Percentiles rank a stretch among this genome's conserved stretches.
These are phyloP conservation scores for Umbelopsis sp. DNA, from an alignment of 371 early-diverging fungal species.

Conservation along the genomic window DNA sequence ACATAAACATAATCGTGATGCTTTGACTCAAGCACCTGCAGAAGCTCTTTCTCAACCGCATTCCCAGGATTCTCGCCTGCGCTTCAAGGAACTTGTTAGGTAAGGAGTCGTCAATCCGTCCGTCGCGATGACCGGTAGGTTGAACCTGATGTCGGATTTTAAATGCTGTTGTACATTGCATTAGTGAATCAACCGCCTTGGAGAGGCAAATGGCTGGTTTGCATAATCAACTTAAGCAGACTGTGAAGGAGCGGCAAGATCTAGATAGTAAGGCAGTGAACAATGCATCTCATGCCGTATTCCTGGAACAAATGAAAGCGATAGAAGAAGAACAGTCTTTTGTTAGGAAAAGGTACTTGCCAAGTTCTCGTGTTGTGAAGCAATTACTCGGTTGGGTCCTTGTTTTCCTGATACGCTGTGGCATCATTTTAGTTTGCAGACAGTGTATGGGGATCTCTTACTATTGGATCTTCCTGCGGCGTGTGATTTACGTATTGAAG, in stretches of 20 bases:
- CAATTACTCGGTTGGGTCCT: neutral
- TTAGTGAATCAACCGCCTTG: slow-evolving; percentile 51
- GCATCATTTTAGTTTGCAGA: slow-evolving; percentile 32
- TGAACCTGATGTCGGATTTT: neutral
- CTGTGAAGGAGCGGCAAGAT: neutral
- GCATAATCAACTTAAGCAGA: slow-evolving; percentile 41
- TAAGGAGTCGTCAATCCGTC: neutral
- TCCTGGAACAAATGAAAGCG: slow-evolving; percentile 42
- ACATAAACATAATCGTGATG: neutral
- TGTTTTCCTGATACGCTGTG: neutral
- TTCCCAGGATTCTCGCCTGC: slow-evolving; percentile 17
- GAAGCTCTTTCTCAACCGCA: slow-evolving; percentile 1
- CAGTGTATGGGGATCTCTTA: slow-evolving; percentile 39
- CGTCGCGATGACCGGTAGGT: too few species aligned
- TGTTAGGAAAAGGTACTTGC: slow-evolving; percentile 45
- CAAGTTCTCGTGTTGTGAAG: neutral
- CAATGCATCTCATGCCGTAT: slow-evolving; percentile 35
- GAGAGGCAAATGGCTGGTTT: slow-evolving; percentile 50
- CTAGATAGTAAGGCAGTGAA: slow-evolving; percentile 34
- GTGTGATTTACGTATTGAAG: slow-evolving; percentile 43
- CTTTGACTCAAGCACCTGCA: too few species aligned
- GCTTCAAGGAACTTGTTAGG: slow-evolving; percentile 11
- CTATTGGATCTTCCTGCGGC: slow-evolving; percentile 37
- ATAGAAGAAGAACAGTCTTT: slow-evolving; percentile 53
- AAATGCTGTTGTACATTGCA: neutral